Evolutionary conservation across 495 filamentous ascomycete species (phyloP).

Genomic region (Parmelia sp.): DNA sequence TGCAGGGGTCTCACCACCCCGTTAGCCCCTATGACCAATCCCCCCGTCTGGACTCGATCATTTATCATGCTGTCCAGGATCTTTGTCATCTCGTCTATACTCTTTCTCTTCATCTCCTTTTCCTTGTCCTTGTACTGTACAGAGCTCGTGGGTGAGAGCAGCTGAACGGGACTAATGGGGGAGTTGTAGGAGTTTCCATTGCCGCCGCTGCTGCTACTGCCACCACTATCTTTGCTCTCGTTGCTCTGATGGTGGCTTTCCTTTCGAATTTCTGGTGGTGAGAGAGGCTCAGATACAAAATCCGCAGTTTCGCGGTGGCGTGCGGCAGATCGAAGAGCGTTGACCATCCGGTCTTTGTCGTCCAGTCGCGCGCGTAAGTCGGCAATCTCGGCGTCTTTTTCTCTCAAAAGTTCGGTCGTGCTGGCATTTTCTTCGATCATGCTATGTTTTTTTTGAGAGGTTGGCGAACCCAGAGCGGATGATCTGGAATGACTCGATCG

Average conservation of each 20-base stretch:
- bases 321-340: conserved; percentile 78
- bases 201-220: conserved; percentile 13
- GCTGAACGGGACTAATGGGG: conserved; percentile 27
- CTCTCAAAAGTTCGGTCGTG: conserved; percentile 60
- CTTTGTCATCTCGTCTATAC: conserved; percentile 80
- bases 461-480: conserved; percentile 56
- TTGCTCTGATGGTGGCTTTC: conserved; percentile 32
- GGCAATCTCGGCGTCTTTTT: conserved; percentile 90
- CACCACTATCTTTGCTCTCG: conserved; percentile 30
- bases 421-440: conserved; percentile 63
- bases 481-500: conserved; percentile 83
- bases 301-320: conserved; percentile 84
- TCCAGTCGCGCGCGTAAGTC: conserved; percentile 85
- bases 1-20: conserved; percentile 48
- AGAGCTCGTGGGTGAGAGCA: conserved; percentile 25
- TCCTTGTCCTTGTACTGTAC: conserved; percentile 24
- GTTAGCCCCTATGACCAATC: conserved; percentile 52
- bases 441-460: conserved; percentile 47
- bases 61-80: conserved; percentile 95
- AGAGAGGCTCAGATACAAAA: conserved; percentile 39
- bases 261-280: conserved; percentile 32
- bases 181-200: conserved; percentile 12
- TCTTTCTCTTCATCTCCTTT: conserved; percentile 52
- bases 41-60: conserved; percentile 67
- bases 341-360: conserved; percentile 92